A percentile compares a stretch with the other conserved stretches of the same genome.
These are phyloP conservation scores for Curvularia verruculosa DNA, from an alignment of 2,329 filamentous ascomycete genomes.

Conservation along the genomic window DNA sequence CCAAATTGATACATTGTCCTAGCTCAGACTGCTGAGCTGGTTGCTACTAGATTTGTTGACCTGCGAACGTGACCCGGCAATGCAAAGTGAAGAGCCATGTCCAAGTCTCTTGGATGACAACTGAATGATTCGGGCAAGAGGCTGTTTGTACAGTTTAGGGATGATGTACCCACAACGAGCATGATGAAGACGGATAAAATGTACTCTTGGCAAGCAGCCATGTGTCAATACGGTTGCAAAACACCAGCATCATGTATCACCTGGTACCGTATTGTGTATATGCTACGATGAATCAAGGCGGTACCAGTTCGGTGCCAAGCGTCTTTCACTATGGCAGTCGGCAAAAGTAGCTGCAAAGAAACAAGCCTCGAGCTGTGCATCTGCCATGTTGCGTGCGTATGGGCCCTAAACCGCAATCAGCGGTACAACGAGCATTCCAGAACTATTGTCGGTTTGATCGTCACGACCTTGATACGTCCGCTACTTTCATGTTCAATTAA, in stretches of 20 bases:
- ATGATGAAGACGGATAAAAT: background rate
- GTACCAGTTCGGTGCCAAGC: background rate
- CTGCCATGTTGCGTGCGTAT: background rate
- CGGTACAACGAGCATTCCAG: background rate
- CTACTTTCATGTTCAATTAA: constrained; percentile 4
- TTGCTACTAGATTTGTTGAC: background rate
- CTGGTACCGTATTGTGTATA: background rate
- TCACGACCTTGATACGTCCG: background rate
- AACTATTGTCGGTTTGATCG: background rate
- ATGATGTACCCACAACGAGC: background rate
- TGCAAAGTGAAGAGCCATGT: background rate
- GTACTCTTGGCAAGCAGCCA: background rate
- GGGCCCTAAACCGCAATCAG: background rate
- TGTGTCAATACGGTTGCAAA: background rate
- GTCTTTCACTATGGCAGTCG: background rate
- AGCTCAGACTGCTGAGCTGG: background rate
- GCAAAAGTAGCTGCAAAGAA: background rate
- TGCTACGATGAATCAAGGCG: background rate
- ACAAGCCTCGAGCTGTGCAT: background rate
- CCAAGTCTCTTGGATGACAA: background rate
- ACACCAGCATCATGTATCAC: background rate
- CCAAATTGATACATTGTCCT: constrained; percentile 6
- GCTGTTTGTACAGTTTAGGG: background rate
- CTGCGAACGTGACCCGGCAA: background rate
- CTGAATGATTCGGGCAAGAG: background rate